Base-by-base conservation (phyloP, 371 early-diverging fungal genomes). In the Apophysomyces trapeziformis region DNA sequence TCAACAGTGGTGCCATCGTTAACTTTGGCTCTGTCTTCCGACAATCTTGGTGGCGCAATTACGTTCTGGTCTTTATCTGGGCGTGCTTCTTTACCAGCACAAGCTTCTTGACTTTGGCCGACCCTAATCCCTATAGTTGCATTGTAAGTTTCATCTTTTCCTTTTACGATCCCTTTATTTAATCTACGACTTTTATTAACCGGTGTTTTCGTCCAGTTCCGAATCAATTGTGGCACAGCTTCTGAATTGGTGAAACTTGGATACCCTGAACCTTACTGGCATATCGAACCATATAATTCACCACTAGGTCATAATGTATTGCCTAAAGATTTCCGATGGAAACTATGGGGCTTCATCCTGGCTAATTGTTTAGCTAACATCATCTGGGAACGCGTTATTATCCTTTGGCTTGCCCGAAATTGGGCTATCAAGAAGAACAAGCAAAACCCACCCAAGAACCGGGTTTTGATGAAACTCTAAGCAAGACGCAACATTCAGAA, bases 171-270 rank as follows among this genome's bases (percentile, higher is more conserved):
- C 14, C 39, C 32, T 3, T 3, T 26, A 26, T 26, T 26, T 26
- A 0, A 26, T 26, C 32, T 26, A 26, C 32, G 32, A 2, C 32
- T 26, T 26, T 2, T 26, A 2, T 26, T 26, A 26, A 26, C 32
- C 32, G 32, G 32, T 26, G 32, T 1, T 26, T 41, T 45, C 1
- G 47, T 50, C 4, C 68, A 75, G 76, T 91, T 91, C 84, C 87
- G 87, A 63, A 79, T 92, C 71, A 93, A 93, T 82, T 93, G 93
- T 73, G 93, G 93, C 39, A 76, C 85, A 9, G 60, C 86, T 1
- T 64, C 75, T 7, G 77, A 69, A 13, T 66, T 85, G 43, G 81
- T 72, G n/a, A 56, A 65, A 21, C 68, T 83, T 9, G 90, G 91
- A 26, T 86, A 84, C 69, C 83, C 81, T 14, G 57, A 47, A 21